Evolutionary conservation across 768 basidiomycete genomes (phyloP).

Genomic region (Tylopilus balloui): DNA sequence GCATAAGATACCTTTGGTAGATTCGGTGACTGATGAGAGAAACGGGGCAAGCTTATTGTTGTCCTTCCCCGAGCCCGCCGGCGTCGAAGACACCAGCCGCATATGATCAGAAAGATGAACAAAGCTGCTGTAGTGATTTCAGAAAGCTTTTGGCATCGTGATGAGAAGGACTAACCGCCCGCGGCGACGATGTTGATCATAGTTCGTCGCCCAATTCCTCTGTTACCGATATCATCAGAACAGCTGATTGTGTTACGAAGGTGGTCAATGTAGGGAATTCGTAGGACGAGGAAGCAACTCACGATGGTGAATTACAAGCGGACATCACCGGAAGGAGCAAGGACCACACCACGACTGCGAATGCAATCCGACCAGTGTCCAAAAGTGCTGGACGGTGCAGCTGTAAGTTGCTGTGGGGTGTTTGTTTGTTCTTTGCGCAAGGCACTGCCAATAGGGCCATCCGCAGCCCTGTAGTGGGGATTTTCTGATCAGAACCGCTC

Average conservation of each 20-base stretch:
- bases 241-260: not conserved
- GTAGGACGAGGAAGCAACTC: not conserved
- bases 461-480: too few species aligned
- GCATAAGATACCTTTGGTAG: not conserved
- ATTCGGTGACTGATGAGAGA: not conserved
- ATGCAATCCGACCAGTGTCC: not conserved
- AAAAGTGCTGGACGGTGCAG: too few species aligned
- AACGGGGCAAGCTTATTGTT: not conserved
- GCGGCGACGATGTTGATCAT: not conserved
- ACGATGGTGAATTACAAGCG: slow-evolving; percentile 18
- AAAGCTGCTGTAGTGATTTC: slow-evolving; percentile 1
- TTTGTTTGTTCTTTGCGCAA: too few species aligned
- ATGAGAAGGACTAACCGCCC: slow-evolving; percentile 10
- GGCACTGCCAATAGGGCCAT: too few species aligned
- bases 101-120: not conserved
- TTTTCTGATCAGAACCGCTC: too few species aligned
- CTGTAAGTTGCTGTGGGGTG: too few species aligned
- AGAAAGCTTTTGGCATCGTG: not conserved
- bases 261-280: not conserved
- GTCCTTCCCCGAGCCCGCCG: slow-evolving; percentile 2
- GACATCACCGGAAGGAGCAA: slow-evolving; percentile 7
- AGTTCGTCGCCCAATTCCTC: not conserved
- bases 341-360: not conserved
- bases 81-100: not conserved
- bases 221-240: not conserved